Percentiles rank a stretch among this genome's conserved stretches.
These are phyloP conservation scores for Crithidia brevicula DNA, from an alignment of 208 protist species.

Conservation along the genomic window DNA sequence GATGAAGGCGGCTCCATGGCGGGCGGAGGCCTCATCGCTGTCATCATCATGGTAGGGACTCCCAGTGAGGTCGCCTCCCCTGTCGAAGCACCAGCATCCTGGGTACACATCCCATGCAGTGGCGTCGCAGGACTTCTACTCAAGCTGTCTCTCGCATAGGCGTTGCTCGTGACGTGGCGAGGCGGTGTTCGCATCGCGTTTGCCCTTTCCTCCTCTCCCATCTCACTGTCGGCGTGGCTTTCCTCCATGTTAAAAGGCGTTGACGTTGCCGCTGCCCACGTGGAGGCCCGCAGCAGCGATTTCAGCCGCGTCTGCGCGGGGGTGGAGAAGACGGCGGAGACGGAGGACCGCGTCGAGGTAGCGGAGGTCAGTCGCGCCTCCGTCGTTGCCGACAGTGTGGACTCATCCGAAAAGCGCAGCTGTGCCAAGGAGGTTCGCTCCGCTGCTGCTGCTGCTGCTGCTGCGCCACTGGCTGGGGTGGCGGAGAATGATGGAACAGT, in stretches of 20 bases:
- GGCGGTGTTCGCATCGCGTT: constrained; percentile 1
- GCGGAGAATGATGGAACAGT: not conserved
- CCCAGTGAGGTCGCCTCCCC: too few species aligned
- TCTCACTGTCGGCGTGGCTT: not conserved
- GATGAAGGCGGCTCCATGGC: not conserved
- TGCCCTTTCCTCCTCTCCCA: not conserved
- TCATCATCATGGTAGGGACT: too few species aligned
- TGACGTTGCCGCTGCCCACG: constrained; percentile 11
- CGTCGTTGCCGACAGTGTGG: not conserved
- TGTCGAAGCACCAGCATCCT: too few species aligned
- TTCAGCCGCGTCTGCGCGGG: constrained; percentile 28
- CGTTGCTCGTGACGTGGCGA: not conserved
- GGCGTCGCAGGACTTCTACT: not conserved
- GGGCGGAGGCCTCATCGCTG: not conserved
- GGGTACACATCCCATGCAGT: too few species aligned
- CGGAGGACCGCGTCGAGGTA: constrained; percentile 4
- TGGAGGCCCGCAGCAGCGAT: constrained; percentile 28
- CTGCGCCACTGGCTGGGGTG: not conserved
- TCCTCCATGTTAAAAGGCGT: too few species aligned
- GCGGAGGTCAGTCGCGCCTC: not conserved
- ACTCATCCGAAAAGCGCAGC: constrained; percentile 11
- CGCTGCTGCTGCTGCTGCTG: not conserved
- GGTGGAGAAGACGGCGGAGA: constrained; percentile 21
- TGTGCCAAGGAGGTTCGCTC: not conserved
- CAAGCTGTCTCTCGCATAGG: not conserved